These are phyloP conservation scores for Microglena sp. DNA, from an alignment of 139 green algal genomes.

Conservation along the genomic window DNA sequence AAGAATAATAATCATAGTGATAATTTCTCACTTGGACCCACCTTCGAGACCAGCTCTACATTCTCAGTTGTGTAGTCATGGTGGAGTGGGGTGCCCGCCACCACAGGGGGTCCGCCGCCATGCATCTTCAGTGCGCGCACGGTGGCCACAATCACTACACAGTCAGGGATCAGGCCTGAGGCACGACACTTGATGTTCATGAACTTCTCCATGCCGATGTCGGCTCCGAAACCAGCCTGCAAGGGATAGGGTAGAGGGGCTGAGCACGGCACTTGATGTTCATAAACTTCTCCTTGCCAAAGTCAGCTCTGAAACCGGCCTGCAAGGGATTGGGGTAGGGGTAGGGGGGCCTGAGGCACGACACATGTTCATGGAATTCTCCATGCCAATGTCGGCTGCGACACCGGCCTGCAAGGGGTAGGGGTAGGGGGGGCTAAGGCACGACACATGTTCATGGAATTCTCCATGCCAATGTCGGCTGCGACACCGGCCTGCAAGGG, in stretches of 20 bases:
- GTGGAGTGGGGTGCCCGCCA: conserved; percentile 77
- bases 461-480: no score
- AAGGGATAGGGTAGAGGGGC: neutral
- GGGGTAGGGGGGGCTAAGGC: no score
- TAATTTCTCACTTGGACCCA: conserved; percentile 58
- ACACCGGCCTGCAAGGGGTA: conserved; percentile 78
- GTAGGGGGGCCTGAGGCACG: no score
- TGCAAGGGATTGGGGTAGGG: no score
- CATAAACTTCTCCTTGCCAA: no score
- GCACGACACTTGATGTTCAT: conserved; percentile 90
- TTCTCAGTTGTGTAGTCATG: conserved; percentile 87
- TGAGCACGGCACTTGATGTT: conserved; percentile 7
- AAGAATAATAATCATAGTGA: neutral
- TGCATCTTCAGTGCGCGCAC: conserved; percentile 94
- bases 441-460: no score
- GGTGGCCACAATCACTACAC: conserved; percentile 86
- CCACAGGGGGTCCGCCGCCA: conserved; percentile 70
- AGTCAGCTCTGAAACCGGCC: no score
- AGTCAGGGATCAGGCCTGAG: conserved; percentile 51
- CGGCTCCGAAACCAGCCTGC: neutral
- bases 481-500: no score
- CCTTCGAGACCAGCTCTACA: conserved; percentile 68
- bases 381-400: conserved; percentile 93
- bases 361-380: conserved; percentile 95
- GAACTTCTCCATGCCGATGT: conserved; percentile 23